Evolutionary conservation across 1,284 basidiomycete genomes (phyloP), one percentile per base, ranked within the genome.

Genomic region (Gymnopus androsaceus): DNA sequence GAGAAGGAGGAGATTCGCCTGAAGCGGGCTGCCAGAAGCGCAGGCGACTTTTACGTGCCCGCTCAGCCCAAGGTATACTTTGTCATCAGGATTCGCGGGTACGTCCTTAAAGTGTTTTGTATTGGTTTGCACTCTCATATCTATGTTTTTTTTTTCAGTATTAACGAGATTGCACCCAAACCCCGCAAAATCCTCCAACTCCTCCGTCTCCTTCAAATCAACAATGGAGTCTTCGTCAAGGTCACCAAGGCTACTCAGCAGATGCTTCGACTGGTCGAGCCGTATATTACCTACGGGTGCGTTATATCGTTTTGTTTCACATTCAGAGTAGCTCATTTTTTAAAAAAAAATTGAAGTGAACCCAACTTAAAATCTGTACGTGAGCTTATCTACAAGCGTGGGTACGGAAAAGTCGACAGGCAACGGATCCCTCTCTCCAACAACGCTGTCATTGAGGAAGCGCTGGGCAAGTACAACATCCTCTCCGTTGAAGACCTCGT

Each of bases 161-260:
- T 99, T 83, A 98, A 96, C 79, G 95, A 98, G 76, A 96, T 99
- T 72, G 94, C 96, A 59, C 96, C 96, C 62, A 99, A 99, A 81
- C 97, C 96, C 68, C 90, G 95, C 75, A 99, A 99, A 85, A 98
- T 99, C 73, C 80, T 99, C 70, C 96, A 99, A 76, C 89, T 99
- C 63, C 91, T 99, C 72, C 94, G 96, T 69, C 88, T 99, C 61
- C 88, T 98, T 65, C 97, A 99, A 77, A 99, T 99, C 83, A 99
- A 99, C 90, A 98, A 97, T 73, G 97, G 96, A 78, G 90, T 99
- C 59, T 99, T 99, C 71, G 86, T 99, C 73, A 95, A 95, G 76
- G 94, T 94, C 59, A 99, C 94, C 70, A 94, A 86, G 78, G 95
- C 97, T 37, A 98, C 95, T 55, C 86, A 92, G 68, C 94, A 98